Evolutionary conservation across 164 flowering plant genomes (phyloP), one percentile per base, ranked within the genome.

Genomic region (Warburgia ugandensis): DNA sequence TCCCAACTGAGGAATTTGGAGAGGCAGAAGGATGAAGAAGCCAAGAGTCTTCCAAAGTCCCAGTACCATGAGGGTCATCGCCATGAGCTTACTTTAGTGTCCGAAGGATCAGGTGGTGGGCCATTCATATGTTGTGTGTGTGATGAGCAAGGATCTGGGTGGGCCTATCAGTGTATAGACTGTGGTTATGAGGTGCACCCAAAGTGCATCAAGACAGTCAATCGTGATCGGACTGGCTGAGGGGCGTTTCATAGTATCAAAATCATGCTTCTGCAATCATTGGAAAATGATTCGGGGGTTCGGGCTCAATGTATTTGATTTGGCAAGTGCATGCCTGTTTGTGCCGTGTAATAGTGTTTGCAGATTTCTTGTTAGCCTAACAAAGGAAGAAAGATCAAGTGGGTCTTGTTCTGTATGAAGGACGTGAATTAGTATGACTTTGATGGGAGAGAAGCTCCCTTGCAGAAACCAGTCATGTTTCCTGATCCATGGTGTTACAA

Each of bases 161-260:
- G 90, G 88, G 90, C 83, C 0, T 87, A 87, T 65, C 83, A 72
- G 61, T 82, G 96, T 56, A 73, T 87, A 2, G 77, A 82, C 37
- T 84, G 96, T 64, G 96, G 96, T 26, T 87, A 78, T 45, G 94
- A 84, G 75, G 81, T 87, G 43, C 94, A 84, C 60, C 70, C 78
- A 29, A 78, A 69, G 67, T 86, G 92, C 45, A 71, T 78, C 27
- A 58, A 55, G 45, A 52, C 53, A 13, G 50, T 27, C 14, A 49
- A 13, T 14, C n/a, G 36, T 5, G 52, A 14, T 3, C 20, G 29
- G 4, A 40, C 28, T 16, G 43, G 30, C 1, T 29, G 35, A 30
- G 20, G 50, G 10, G 22, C 45, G 20, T 2, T n/a, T 19, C 4
- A 21, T 23, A 4, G 23, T 12, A 17, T 41, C 3, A 6, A 19